Percentiles rank a stretch among this genome's conserved stretches.
Evolutionary conservation across 805 yeast genomes (phyloP).

Genomic region (Wickerhamomyces hampshirensis): DNA sequence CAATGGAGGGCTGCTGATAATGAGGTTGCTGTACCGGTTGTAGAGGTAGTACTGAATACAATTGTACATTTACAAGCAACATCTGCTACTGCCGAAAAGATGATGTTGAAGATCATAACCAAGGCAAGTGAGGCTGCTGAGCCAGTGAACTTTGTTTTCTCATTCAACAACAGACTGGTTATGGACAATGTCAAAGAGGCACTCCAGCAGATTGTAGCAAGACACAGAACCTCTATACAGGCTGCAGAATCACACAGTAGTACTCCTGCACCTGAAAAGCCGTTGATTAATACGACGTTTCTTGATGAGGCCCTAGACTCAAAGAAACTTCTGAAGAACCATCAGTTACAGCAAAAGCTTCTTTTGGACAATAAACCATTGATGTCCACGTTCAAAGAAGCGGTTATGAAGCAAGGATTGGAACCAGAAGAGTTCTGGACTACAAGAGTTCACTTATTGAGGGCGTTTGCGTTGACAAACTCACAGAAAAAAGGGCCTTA

Average conservation of each 20-base stretch:
- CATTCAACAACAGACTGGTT: constrained; percentile 66
- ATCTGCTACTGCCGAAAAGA: constrained; percentile 58
- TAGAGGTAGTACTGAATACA: constrained; percentile 38
- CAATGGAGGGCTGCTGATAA: constrained; percentile 57
- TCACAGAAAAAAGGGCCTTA: constrained; percentile 90
- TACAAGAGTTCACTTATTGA: constrained; percentile 67
- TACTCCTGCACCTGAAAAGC: constrained; percentile 20
- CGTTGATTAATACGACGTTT: constrained; percentile 32
- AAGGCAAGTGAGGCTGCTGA: constrained; percentile 32
- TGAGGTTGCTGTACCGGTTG: constrained; percentile 31
- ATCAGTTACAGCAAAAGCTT: constrained; percentile 73
- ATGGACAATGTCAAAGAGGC: constrained; percentile 71
- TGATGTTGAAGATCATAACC: constrained; percentile 58
- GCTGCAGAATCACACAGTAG: constrained; percentile 19
- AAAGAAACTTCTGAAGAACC: constrained; percentile 58
- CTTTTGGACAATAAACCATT: constrained; percentile 64
- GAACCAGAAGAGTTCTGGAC: constrained; percentile 86
- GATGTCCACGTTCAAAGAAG: constrained; percentile 76
- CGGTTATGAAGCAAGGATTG: constrained; percentile 74
- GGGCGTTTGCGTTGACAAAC: constrained; percentile 81
- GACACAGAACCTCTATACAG: constrained; percentile 42
- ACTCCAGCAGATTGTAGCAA: constrained; percentile 61
- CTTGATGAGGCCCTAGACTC: constrained; percentile 48
- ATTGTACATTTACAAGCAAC: constrained; percentile 61
- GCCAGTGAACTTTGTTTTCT: constrained; percentile 36